These are phyloP conservation scores for Fusarium sp. DNA, from an alignment of 2,329 filamentous ascomycete species.

Conservation along the genomic window DNA sequence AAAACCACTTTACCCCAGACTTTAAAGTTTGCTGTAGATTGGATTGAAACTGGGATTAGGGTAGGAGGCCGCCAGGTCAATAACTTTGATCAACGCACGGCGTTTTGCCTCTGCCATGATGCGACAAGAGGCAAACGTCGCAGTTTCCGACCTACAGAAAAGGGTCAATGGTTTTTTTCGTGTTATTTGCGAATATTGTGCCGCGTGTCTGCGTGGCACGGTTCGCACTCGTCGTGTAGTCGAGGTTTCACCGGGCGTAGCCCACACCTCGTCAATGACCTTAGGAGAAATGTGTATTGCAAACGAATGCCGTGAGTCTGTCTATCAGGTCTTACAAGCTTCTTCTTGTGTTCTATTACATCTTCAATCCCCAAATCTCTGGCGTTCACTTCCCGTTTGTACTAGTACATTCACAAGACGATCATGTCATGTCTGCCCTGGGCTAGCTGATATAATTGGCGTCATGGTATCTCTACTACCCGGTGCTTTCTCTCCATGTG, in stretches of 20 bases:
- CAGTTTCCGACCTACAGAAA: neutral
- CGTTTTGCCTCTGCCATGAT: accelerated
- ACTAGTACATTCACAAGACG: no score
- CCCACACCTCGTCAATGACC: neutral
- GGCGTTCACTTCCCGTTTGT: neutral
- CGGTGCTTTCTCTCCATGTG: neutral
- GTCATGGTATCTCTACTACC: accelerated
- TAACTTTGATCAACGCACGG: neutral
- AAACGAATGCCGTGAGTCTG: no score
- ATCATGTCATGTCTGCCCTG: no score
- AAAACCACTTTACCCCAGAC: constrained; percentile 5
- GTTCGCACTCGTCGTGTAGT: neutral
- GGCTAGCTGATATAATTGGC: neutral
- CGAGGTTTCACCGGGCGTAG: neutral
- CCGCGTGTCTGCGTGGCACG: neutral
- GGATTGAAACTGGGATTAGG: neutral
- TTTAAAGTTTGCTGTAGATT: neutral
- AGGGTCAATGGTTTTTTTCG: neutral
- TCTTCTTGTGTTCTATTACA: no score
- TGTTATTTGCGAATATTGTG: neutral
- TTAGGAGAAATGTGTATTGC: neutral
- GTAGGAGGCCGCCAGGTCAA: neutral
- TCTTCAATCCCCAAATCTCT: neutral
- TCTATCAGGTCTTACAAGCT: no score
- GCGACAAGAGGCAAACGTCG: neutral